Base-by-base conservation (phyloP, 192 early-diverging fungal genomes). In the Entophlyctis helioformis region DNA sequence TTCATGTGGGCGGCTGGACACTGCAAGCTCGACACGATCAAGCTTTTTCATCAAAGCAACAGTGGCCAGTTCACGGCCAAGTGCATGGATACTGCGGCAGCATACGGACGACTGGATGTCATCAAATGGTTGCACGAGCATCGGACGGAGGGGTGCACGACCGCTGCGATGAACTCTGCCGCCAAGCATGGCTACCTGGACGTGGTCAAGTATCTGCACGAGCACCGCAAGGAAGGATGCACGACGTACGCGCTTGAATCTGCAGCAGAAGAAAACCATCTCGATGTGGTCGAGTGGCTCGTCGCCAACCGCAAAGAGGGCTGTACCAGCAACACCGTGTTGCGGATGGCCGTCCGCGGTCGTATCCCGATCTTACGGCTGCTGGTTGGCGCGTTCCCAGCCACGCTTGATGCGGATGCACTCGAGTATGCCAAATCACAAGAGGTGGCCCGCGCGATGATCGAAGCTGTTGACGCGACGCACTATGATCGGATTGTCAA, bases 211-310 rank as follows among this genome's bases (percentile, higher is more conserved):
- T 57, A 13, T 18, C 26, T 62, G 25, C 48, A 55, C 39, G 53
- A 57, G 32, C 28, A 57, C 16, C 22, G 59, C 15, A 43, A 32
- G 13, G 53, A 62, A 32, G 53, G 53, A 9, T 62, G 59, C 53
- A 50, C 53, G 12, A n/a, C 23, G 8, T 42, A 15, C 3, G 53
- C 59, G 4, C 6, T 62, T 15, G 54, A 62, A 36, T 27, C 23
- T 10, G 53, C 53, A 15, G 44, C 48, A 20, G 50, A 27, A 31
- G 31, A 57, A 8, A 54, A 54, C 8, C 48, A 57, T 48, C 38
- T 57, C 11, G 48, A 33, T 15, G 39, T 50, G 7, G 53, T 57
- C 7, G 21, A 40, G 36, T 56, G 27, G 18, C 24, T 62, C 0
- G 50, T 44, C 44, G 39, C 29, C 15, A 42, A 36, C 19, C 32